phyloP scores from a whole-genome alignment of 495 filamentous ascomycete species.

The Parathielavia hyrcaniae region DNA sequence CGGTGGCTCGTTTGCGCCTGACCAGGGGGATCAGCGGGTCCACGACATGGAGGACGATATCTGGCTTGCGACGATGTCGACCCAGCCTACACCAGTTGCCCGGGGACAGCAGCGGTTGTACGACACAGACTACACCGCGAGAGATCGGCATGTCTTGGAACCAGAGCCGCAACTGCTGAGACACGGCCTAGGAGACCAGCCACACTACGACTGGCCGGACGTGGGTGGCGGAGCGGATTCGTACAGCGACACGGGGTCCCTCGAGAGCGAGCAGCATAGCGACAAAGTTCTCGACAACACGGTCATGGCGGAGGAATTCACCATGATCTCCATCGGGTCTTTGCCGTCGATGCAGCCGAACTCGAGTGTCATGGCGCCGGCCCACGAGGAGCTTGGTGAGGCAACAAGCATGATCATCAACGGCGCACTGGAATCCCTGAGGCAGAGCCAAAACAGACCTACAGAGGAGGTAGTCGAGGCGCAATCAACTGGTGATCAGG shows the following conservation, averaged over 20 bases:
- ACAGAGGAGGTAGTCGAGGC: conserved; percentile 7
- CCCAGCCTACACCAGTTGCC: conserved; percentile 24
- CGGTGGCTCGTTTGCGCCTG: conserved; percentile 17
- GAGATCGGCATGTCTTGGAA: not conserved
- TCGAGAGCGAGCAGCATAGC: conserved; percentile 9
- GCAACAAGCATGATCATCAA: conserved; percentile 43
- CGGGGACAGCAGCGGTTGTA: conserved; percentile 9
- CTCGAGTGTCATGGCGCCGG: conserved; percentile 30
- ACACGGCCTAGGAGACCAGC: conserved; percentile 17
- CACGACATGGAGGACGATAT: conserved; percentile 30
- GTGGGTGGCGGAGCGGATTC: conserved; percentile 21
- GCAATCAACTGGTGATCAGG: not conserved
- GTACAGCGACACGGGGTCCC: conserved; percentile 25
- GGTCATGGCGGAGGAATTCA: conserved; percentile 44
- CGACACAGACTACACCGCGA: not conserved
- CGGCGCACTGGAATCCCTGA: conserved; percentile 38
- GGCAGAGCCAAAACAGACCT: conserved; percentile 30
- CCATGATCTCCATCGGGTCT: conserved; percentile 44
- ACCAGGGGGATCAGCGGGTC: conserved; percentile 1
- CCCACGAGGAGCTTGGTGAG: conserved; percentile 39
- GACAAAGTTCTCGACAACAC: conserved; percentile 34
- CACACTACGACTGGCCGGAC: conserved; percentile 19
- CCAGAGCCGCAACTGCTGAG: conserved; percentile 11
- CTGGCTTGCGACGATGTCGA: conserved; percentile 31
- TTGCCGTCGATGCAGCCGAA: conserved; percentile 40